Percentiles rank a stretch among this genome's conserved stretches.
These are phyloP conservation scores for Leucocoprinus leucothites DNA, from an alignment of 768 basidiomycete genomes.

Conservation along the genomic window DNA sequence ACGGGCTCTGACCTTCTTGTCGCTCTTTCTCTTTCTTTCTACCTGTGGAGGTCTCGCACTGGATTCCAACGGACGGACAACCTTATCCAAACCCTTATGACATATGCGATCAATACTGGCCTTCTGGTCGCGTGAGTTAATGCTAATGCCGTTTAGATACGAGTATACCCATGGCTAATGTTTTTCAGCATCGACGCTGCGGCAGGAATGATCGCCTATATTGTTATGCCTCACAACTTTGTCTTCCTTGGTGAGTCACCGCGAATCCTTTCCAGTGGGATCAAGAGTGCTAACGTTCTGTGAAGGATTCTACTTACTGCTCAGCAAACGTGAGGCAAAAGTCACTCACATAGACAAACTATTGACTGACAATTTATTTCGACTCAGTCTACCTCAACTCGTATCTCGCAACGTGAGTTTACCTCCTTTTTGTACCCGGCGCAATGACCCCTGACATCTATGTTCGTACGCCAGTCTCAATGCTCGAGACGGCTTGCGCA, in stretches of 20 bases:
- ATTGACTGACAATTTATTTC: not conserved
- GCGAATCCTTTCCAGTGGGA: not conserved
- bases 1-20: slow-evolving; percentile 52
- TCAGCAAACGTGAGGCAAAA: slow-evolving; percentile 45
- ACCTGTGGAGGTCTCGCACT: slow-evolving; percentile 46
- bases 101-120: slow-evolving; percentile 56
- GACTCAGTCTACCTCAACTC: slow-evolving; percentile 52
- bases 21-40: slow-evolving; percentile 44
- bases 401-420: slow-evolving; percentile 43
- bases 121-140: slow-evolving; percentile 37
- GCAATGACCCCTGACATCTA: not conserved
- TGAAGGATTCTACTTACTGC: slow-evolving; percentile 44
- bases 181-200: slow-evolving; percentile 40
- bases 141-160: not conserved
- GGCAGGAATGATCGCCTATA: slow-evolving; percentile 43
- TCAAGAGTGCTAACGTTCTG: not conserved
- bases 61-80: slow-evolving; percentile 55
- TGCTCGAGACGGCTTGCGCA: slow-evolving; percentile 38
- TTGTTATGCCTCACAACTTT: slow-evolving; percentile 52
- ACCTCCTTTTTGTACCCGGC: not conserved
- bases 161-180: not conserved
- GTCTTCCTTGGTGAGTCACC: slow-evolving; percentile 45
- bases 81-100: slow-evolving; percentile 43
- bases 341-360: not conserved
- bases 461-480: slow-evolving; percentile 34